Conservation (phyloP, 257 asterid species). For the Solanum bulbocastanum region DNA sequence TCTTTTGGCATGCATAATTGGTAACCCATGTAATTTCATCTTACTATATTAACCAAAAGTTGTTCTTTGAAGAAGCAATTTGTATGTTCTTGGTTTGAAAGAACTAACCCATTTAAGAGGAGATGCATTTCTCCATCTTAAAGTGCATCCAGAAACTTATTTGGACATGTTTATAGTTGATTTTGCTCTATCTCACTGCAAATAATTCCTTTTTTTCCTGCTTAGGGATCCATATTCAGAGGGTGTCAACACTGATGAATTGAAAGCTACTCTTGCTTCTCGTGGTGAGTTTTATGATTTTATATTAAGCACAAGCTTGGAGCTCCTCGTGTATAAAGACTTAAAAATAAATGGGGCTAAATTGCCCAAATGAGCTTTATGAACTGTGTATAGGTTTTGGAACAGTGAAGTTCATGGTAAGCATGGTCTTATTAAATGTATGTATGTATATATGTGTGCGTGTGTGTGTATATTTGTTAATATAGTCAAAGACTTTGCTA, state of each 20-base stretch:
- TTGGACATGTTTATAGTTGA: not conserved
- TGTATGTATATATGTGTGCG: not conserved
- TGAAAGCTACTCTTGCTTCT: conserved; percentile 69
- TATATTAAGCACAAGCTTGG: not conserved
- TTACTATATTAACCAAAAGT: not conserved
- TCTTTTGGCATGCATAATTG: not conserved
- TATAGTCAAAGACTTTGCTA: not conserved
- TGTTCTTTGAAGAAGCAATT: not conserved
- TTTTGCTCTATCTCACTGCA: not conserved
- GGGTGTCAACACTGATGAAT: conserved; percentile 47
- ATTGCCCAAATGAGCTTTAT: not conserved
- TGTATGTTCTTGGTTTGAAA: not conserved
- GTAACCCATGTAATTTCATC: not conserved
- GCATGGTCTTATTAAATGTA: not conserved
- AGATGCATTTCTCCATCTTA: not conserved
- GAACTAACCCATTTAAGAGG: not conserved
- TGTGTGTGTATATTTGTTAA: not conserved
- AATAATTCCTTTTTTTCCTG: not conserved
- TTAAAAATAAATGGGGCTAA: not conserved
- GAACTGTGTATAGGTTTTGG: not conserved
- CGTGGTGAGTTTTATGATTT: conserved; percentile 34
- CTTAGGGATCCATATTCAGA: conserved; percentile 71
- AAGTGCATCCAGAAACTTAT: not conserved
- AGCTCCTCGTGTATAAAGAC: not conserved
- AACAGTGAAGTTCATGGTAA: not conserved